These are phyloP conservation scores for Pseudogymnoascus sp. DNA, from an alignment of 2,329 filamentous ascomycete species.

Conservation along the genomic window DNA sequence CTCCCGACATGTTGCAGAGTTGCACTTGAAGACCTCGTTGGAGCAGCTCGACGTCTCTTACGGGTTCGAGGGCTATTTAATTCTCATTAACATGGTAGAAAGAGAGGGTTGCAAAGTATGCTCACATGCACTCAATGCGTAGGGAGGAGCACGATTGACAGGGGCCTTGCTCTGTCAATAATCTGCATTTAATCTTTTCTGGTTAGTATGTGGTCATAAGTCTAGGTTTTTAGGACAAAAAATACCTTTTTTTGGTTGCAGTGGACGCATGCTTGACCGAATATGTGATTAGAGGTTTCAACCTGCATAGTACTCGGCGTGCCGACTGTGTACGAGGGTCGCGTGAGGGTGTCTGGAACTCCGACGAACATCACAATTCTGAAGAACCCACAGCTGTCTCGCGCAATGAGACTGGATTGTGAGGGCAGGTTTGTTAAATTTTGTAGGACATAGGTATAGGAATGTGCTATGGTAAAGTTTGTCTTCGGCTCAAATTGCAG, in stretches of 20 bases:
- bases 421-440: background rate
- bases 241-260: constrained; percentile 27
- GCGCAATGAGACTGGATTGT: background rate
- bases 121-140: constrained; percentile 9
- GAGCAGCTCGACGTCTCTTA: background rate
- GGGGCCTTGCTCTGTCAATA: constrained; percentile 17
- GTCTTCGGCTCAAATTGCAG: background rate
- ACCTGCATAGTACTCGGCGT: background rate
- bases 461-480: background rate
- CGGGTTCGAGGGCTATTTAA: background rate
- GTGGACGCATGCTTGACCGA: constrained; percentile 23
- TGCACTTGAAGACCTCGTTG: background rate
- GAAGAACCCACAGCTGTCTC: background rate
- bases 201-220: background rate
- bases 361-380: background rate
- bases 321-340: background rate
- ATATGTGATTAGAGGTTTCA: background rate
- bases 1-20: background rate
- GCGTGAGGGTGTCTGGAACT: background rate
- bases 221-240: background rate
- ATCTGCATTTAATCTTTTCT: constrained; percentile 25
- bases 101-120: background rate
- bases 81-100: background rate
- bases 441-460: background rate
- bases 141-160: constrained; percentile 13